Percentiles rank a stretch among this genome's conserved stretches.
Conservation (phyloP, 208 protist genomes). For the Angomonas ambiguus region DNA sequence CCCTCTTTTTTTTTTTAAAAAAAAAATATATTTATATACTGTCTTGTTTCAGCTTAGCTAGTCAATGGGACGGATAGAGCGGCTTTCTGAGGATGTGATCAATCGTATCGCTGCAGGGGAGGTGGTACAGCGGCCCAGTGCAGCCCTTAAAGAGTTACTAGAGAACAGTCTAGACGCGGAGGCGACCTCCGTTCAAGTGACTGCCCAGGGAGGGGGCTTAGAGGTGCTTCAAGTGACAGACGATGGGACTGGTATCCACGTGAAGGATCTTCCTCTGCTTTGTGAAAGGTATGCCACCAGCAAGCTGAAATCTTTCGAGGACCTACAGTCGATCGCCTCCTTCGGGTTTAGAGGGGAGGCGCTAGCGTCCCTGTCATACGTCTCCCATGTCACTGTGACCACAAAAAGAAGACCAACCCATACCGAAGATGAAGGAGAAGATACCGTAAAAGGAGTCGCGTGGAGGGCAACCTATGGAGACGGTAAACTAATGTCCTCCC, state of each 20-base stretch:
- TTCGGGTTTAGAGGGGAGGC: constrained; percentile 94
- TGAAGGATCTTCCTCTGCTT: constrained; percentile 94
- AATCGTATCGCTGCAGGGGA: constrained; percentile 98
- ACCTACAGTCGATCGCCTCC: constrained; percentile 74
- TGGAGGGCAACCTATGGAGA: constrained; percentile 78
- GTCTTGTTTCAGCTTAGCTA: background rate
- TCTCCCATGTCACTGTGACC: constrained; percentile 66
- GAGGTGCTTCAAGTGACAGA: constrained; percentile 97
- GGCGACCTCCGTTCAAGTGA: constrained; percentile 85
- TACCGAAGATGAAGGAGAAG: background rate
- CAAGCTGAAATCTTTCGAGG: constrained; percentile 88
- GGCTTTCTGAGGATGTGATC: constrained; percentile 90
- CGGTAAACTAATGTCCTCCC: constrained; percentile 89
- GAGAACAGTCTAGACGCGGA: constrained; percentile 98
- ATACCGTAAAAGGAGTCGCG: constrained; percentile 21
- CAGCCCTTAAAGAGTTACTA: constrained; percentile 98
- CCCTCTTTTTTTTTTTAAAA: constrained; percentile 13
- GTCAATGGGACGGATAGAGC: constrained; percentile 70
- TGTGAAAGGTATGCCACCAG: constrained; percentile 98
- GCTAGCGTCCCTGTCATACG: constrained; percentile 82
- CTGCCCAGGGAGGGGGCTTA: constrained; percentile 91
- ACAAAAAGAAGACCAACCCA: constrained; percentile 38
- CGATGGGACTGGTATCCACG: constrained; percentile 95
- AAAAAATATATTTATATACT: background rate
- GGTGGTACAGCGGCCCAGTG: constrained; percentile 96